These are phyloP conservation scores for Coccomyxa sp. DNA, from an alignment of 139 green algal species.

Conservation along the genomic window DNA sequence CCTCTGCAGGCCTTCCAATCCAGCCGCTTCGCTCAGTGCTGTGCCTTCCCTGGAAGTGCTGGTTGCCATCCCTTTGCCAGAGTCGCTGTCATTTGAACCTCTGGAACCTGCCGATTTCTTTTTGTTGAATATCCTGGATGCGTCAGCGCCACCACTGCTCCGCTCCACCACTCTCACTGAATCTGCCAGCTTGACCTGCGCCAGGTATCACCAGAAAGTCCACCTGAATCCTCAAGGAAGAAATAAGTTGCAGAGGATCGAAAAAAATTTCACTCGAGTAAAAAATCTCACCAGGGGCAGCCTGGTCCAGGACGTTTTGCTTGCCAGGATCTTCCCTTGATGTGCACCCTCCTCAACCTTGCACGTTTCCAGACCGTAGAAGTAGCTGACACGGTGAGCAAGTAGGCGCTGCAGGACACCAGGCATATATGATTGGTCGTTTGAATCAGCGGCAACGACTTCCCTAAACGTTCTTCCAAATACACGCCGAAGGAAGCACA, in stretches of 20 bases:
- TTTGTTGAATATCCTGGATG: neutral
- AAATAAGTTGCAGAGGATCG: neutral
- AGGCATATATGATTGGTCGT: neutral
- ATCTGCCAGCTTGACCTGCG: neutral
- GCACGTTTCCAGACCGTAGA: neutral
- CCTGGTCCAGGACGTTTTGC: neutral
- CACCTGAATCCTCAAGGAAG: too few relatives aligned
- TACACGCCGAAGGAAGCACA: too few relatives aligned
- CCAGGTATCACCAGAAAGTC: neutral
- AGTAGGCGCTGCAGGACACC: neutral
- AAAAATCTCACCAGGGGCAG: neutral
- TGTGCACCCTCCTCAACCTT: neutral
- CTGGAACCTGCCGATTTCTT: too few relatives aligned
- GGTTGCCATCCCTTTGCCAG: too few relatives aligned
- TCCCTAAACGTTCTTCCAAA: too few relatives aligned
- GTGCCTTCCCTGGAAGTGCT: too few relatives aligned
- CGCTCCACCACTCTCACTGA: too few relatives aligned
- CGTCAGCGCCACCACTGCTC: neutral
- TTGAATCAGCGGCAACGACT: neutral
- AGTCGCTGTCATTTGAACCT: too few relatives aligned
- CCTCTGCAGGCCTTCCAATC: too few relatives aligned
- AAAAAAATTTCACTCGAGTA: too few relatives aligned
- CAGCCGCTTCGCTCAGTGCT: too few relatives aligned
- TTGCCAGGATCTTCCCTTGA: neutral
- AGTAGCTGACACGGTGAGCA: neutral